Evolutionary conservation across 225 moss, liverwort and hornwort genomes (phyloP).

Genomic region (Sphagnum tenellum): DNA sequence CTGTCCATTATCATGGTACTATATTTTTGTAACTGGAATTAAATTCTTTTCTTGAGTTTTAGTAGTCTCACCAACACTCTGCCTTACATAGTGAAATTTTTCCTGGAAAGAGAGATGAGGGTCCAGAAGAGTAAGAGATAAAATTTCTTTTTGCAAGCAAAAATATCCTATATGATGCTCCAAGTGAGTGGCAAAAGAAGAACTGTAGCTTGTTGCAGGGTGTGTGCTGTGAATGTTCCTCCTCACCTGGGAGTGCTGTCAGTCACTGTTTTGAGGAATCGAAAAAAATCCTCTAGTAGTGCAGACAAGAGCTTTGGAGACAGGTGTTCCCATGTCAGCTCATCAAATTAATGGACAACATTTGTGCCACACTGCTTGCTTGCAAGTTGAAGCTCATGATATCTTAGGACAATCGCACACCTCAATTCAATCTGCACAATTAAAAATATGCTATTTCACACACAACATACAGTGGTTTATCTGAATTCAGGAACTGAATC

Average conservation of each 20-base stretch:
- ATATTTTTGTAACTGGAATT: not conserved
- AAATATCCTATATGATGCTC: not conserved
- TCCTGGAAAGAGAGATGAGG: too few species aligned
- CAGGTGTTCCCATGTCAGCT: not conserved
- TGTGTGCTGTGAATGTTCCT: too few species aligned
- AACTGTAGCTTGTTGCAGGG: not conserved
- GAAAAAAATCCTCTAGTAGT: not conserved
- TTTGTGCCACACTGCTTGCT: slow-evolving; percentile 14
- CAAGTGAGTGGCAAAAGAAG: not conserved
- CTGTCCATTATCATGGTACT: not conserved
- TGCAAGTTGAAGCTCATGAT: slow-evolving; percentile 29
- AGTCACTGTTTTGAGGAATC: not conserved
- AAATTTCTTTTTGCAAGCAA: too few species aligned
- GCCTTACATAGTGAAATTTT: too few species aligned
- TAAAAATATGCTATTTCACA: too few species aligned
- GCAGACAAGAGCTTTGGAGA: not conserved
- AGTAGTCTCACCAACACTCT: too few species aligned
- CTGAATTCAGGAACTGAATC: too few species aligned
- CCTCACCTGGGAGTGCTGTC: too few species aligned
- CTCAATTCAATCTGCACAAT: slow-evolving; percentile 24
- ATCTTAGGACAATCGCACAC: slow-evolving; percentile 25
- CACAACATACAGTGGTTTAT: too few species aligned
- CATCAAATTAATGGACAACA: slow-evolving; percentile 12
- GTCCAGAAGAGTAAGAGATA: too few species aligned
- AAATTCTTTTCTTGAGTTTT: not conserved